Evolutionary conservation across 2,329 filamentous ascomycete species (phyloP).

Genomic region (Fusarium haematococcum): DNA sequence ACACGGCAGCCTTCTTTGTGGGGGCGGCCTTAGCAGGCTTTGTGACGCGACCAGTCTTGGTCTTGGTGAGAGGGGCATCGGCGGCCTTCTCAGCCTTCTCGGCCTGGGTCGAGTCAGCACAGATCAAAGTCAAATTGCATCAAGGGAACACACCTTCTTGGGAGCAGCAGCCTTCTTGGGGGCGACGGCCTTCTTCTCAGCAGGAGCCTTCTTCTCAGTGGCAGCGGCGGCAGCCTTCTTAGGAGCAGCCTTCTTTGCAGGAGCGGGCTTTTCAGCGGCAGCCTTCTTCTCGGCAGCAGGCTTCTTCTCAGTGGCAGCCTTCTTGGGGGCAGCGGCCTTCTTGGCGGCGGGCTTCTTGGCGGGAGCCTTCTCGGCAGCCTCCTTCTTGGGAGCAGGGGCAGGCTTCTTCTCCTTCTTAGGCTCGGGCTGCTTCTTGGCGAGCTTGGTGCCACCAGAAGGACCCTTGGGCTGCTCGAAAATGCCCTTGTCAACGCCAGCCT

Average conservation of each 20-base stretch:
- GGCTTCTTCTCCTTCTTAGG: slow-evolving; percentile 54
- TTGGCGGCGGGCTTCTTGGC: slow-evolving; percentile 75
- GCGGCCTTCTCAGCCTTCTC: slow-evolving; percentile 67
- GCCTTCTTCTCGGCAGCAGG: slow-evolving; percentile 48
- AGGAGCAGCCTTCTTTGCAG: slow-evolving; percentile 49
- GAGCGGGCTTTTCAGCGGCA: slow-evolving; percentile 48
- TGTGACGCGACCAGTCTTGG: slow-evolving; percentile 86
- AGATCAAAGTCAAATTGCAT: background rate
- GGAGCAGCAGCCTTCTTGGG: slow-evolving; percentile 50
- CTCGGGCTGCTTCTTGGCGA: slow-evolving; percentile 78
- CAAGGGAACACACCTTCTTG: slow-evolving; percentile 31
- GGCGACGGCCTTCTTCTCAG: slow-evolving; percentile 49
- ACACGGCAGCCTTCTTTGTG: slow-evolving; percentile 50
- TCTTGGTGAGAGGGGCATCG: slow-evolving; percentile 77
- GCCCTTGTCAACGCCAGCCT: slow-evolving; percentile 85
- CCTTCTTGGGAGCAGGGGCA: slow-evolving; percentile 46
- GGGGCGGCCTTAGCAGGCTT: slow-evolving; percentile 68
- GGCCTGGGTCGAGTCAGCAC: slow-evolving; percentile 5
- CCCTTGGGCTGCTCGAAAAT: slow-evolving; percentile 93
- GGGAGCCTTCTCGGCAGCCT: slow-evolving; percentile 42
- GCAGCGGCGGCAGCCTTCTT: slow-evolving; percentile 40
- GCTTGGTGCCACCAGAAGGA: slow-evolving; percentile 90
- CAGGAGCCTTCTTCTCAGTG: slow-evolving; percentile 47
- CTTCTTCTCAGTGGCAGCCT: slow-evolving; percentile 51
- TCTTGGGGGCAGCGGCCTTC: slow-evolving; percentile 50